Evolutionary conservation across 768 basidiomycete species (phyloP), one percentile per base, ranked within the genome.

Genomic region (Leccinum boreale): DNA sequence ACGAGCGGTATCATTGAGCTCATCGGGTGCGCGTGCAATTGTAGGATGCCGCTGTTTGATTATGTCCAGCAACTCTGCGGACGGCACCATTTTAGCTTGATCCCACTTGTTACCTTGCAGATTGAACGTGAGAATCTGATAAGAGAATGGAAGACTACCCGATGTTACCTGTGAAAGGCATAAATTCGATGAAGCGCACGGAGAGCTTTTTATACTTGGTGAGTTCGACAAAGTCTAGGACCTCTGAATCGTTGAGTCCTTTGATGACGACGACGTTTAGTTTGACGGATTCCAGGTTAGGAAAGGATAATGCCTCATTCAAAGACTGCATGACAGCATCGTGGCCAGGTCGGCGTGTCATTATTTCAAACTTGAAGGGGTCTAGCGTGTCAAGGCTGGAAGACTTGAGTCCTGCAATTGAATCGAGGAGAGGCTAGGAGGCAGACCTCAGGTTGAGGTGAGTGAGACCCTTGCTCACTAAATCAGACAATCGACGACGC

Each of bases 121-220:
- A 50, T 46, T 50, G 17, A 58, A 52, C 24, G 14, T 6, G 36
- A 11, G 3, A n/a, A 21, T 21, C 65, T 19, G 61, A 52, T 19
- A 57, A 57, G 42, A 23, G 50, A 46, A 59, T 1, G 3, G 28
- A 31, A n/a, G 49, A 52, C 11, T 33, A 45, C 44, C 57, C 3
- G 39, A 3, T 66, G 72, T 61, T 61, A 89, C 89, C 93, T 63
- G 85, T 88, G 70, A 96, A 96, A 11, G 93, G 92, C 94, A 96
- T 95, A 68, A 90, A 95, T 71, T 94, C 92, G 57, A 94, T 95
- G 70, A 95, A 93, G 36, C 94, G 83, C 42, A 94, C 84, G 39
- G 84, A 89, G 24, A 93, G 72, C 2, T 75, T 70, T 47, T 77
- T 77, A 47, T 87, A 74, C 63, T 80, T 83, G 5, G 89, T 90